A percentile compares a stretch with the other conserved stretches of the same genome.
Evolutionary conservation across 192 early-diverging fungal species (phyloP).

Genomic region (Umbelopsis sp.): DNA sequence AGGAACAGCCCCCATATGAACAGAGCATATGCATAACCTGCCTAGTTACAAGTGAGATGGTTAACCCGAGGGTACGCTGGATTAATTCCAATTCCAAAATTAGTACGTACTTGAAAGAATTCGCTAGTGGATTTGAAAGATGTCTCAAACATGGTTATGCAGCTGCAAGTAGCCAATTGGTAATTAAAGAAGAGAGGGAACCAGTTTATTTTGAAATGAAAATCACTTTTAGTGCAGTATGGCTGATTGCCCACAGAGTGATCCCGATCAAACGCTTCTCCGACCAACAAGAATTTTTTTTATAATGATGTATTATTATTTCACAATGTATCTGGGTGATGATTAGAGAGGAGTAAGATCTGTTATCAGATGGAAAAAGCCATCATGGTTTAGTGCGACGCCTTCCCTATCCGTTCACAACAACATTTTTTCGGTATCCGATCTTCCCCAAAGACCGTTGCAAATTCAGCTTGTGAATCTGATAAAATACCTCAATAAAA

Average conservation of each 20-base stretch:
- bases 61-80: background rate
- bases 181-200: conserved; percentile 4
- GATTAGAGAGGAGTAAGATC: background rate
- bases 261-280: background rate
- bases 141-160: conserved; percentile 2
- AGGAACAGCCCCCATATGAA: conserved; percentile 35
- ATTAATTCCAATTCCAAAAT: background rate
- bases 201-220: background rate
- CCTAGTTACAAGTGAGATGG: background rate
- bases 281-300: background rate
- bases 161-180: background rate
- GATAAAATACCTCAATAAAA: too few relatives aligned
- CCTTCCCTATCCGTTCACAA: too few relatives aligned
- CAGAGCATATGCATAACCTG: conserved; percentile 30
- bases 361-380: background rate
- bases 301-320: background rate
- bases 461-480: too few relatives aligned
- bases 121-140: background rate
- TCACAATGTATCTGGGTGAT: background rate
- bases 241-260: background rate
- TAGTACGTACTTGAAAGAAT: conserved; percentile 17
- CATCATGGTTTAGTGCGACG: background rate
- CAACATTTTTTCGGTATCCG: too few relatives aligned
- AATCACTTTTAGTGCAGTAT: background rate
- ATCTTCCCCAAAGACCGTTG: too few relatives aligned